Evolutionary conservation across 2,329 filamentous ascomycete genomes (phyloP).

Genomic region (Arthrobotrys sphaeroides): DNA sequence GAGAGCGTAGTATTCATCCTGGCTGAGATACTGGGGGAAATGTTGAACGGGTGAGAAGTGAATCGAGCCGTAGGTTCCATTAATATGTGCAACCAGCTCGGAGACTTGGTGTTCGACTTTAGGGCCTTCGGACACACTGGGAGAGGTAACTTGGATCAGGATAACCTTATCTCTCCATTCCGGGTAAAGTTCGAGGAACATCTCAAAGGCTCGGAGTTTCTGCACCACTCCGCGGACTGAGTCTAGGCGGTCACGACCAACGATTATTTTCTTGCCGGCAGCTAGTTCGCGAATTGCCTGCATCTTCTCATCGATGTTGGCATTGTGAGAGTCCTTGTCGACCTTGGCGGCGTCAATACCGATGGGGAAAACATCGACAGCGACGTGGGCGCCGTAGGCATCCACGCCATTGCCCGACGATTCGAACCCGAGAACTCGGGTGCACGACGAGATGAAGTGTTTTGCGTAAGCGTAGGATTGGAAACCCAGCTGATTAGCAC

Average conservation of each 20-base stretch:
- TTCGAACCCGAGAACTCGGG: slow-evolving; percentile 81
- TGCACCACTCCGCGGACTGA: slow-evolving; percentile 93
- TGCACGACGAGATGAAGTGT: slow-evolving; percentile 94
- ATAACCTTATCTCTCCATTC: slow-evolving; percentile 93
- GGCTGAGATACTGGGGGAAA: slow-evolving; percentile 89
- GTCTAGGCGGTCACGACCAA: slow-evolving; percentile 92
- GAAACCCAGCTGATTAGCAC: slow-evolving; percentile 92
- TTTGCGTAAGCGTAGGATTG: slow-evolving; percentile 95
- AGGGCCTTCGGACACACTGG: slow-evolving; percentile 80
- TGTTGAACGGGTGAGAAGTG: slow-evolving; percentile 92
- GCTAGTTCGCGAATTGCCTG: slow-evolving; percentile 78
- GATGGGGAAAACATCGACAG: slow-evolving; percentile 92
- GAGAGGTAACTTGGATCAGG: slow-evolving; percentile 92
- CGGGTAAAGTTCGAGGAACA: slow-evolving; percentile 87
- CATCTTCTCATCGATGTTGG: slow-evolving; percentile 76
- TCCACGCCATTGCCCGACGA: slow-evolving; percentile 72
- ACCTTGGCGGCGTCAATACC: slow-evolving; percentile 89
- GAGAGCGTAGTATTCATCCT: slow-evolving; percentile 94
- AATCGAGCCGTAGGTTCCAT: slow-evolving; percentile 86
- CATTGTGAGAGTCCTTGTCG: slow-evolving; percentile 76
- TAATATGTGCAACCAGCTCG: slow-evolving; percentile 89
- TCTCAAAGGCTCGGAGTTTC: slow-evolving; percentile 92
- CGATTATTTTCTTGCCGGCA: slow-evolving; percentile 90
- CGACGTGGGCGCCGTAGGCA: slow-evolving; percentile 86
- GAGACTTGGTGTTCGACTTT: slow-evolving; percentile 89